These are phyloP conservation scores for Coniosporium apollinis DNA, from an alignment of 495 filamentous ascomycete species.

Conservation along the genomic window DNA sequence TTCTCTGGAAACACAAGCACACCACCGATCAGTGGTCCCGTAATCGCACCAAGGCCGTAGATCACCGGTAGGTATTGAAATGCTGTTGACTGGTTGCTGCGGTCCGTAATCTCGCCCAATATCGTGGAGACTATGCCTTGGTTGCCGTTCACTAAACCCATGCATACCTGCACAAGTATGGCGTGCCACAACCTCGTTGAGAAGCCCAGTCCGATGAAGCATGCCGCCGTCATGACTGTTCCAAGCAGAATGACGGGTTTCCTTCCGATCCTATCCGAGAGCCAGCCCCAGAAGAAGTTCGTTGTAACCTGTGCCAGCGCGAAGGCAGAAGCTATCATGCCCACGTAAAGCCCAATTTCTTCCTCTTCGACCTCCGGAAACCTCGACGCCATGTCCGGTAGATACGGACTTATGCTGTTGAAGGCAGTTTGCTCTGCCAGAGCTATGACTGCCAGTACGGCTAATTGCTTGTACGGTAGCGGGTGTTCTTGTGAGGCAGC, in stretches of 20 bases:
- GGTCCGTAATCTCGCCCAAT: conserved; percentile 86
- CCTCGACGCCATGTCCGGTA: conserved; percentile 74
- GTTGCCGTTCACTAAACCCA: conserved; percentile 91
- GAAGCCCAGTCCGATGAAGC: conserved; percentile 79
- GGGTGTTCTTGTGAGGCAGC: conserved; percentile 35
- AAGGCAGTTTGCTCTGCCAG: conserved; percentile 89
- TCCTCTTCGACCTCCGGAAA: conserved; percentile 62
- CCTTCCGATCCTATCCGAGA: conserved; percentile 76
- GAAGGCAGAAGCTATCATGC: conserved; percentile 74
- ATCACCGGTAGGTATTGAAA: conserved; percentile 88
- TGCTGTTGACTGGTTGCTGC: conserved; percentile 77
- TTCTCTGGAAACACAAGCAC: conserved; percentile 47
- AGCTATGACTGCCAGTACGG: conserved; percentile 71
- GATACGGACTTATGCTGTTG: conserved; percentile 91
- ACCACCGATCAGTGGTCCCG: conserved; percentile 80
- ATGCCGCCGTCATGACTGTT: conserved; percentile 60
- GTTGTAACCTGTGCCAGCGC: conserved; percentile 82
- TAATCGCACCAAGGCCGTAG: conserved; percentile 85
- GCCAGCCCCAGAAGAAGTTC: conserved; percentile 86
- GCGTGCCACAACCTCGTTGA: conserved; percentile 70
- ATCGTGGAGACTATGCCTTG: conserved; percentile 77
- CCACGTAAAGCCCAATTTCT: conserved; percentile 76
- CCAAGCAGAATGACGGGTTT: conserved; percentile 87
- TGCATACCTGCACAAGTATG: conserved; percentile 65
- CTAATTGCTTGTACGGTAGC: conserved; percentile 67